Percentiles rank a stretch among this genome's conserved stretches.
Evolutionary conservation across 73 alveolate genomes (phyloP).

Genomic region (Uronychia binucleata): DNA sequence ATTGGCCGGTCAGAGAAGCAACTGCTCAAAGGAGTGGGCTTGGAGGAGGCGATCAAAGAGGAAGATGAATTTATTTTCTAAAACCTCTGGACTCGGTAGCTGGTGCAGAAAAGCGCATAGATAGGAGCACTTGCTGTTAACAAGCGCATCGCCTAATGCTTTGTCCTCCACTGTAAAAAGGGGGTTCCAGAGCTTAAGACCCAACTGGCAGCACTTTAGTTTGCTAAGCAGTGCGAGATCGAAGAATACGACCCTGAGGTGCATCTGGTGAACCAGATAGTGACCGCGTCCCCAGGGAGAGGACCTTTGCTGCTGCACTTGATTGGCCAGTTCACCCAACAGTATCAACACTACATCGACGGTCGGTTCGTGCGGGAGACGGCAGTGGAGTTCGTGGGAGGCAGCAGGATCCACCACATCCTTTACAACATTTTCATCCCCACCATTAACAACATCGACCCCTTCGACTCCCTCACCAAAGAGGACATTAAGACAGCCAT

Average conservation of each 20-base stretch:
- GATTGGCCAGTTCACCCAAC: constrained; percentile 28
- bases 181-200: constrained; percentile 28
- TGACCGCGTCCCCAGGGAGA: not conserved
- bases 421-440: constrained; percentile 65
- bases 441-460: constrained; percentile 67
- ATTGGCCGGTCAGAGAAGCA: constrained; percentile 85
- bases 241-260: constrained; percentile 24
- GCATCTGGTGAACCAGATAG: not conserved
- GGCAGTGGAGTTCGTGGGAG: constrained; percentile 77
- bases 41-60: constrained; percentile 67
- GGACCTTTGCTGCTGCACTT: constrained; percentile 30
- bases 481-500: constrained; percentile 83
- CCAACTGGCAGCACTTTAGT: constrained; percentile 24
- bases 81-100: constrained; percentile 9
- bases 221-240: constrained; percentile 36
- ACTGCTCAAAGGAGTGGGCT: constrained; percentile 65
- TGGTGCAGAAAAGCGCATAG: not conserved
- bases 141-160: constrained; percentile 2
- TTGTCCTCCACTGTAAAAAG: constrained; percentile 28
- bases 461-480: constrained; percentile 72
- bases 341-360: constrained; percentile 59
- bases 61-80: constrained; percentile 58
- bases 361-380: constrained; percentile 62
- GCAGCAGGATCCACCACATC: constrained; percentile 73
- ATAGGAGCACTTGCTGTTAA: constrained; percentile 29